Conservation (phyloP, 768 basidiomycete species). For the Lactarius pseudohatsudake region DNA sequence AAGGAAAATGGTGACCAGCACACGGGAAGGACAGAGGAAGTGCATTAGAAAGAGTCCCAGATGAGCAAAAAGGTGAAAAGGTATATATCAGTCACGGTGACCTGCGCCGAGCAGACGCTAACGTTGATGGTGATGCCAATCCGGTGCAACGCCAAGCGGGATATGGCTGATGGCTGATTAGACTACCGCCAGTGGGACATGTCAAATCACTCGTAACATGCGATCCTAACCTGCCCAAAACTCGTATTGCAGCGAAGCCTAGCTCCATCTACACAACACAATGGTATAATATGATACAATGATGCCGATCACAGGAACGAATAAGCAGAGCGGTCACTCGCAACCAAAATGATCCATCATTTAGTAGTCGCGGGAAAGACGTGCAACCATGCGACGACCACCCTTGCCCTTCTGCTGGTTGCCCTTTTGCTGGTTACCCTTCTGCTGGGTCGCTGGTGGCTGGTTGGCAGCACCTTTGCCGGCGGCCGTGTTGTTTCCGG, state of each 20-base stretch:
- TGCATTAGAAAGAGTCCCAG: conserved; percentile 11
- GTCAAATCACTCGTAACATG: not conserved
- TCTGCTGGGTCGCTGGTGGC: too few relatives aligned
- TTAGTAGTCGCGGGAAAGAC: conserved; percentile 23
- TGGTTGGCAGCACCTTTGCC: too few relatives aligned
- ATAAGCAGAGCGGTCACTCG: not conserved
- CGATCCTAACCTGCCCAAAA: conserved; percentile 25
- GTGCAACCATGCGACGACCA: not conserved
- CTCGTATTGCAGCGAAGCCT: conserved; percentile 22
- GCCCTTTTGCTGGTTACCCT: not conserved
- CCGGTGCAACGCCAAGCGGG: not conserved
- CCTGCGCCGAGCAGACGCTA: not conserved
- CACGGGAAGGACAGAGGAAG: conserved; percentile 7
- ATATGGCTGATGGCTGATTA: not conserved
- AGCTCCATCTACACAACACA: conserved; percentile 19
- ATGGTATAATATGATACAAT: conserved; percentile 24
- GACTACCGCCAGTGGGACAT: not conserved
- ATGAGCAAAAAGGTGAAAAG: not conserved
- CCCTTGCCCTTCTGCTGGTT: not conserved
- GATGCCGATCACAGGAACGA: conserved; percentile 21
- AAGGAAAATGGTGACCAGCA: conserved; percentile 30
- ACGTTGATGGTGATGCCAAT: not conserved
- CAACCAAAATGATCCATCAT: not conserved
- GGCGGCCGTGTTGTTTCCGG: too few relatives aligned
- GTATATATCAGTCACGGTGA: not conserved